Evolutionary conservation across 306 rosid genomes (phyloP).

Genomic region (Morella rubra): DNA sequence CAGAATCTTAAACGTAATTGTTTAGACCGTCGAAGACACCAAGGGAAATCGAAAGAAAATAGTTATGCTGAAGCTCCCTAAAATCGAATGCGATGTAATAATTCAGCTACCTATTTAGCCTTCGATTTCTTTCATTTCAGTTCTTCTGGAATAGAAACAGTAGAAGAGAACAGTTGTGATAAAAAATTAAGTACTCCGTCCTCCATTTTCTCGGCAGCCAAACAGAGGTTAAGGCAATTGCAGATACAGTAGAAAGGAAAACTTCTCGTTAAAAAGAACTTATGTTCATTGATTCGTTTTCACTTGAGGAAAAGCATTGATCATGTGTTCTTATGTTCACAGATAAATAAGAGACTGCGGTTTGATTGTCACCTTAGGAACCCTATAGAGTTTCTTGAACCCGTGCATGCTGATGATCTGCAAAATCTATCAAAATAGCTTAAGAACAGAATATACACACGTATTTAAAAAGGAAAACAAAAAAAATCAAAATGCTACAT

Average conservation of each 20-base stretch:
- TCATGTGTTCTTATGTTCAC: too few species aligned
- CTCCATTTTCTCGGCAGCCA: not conserved
- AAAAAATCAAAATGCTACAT: not conserved
- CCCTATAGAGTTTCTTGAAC: slow-evolving; percentile 52
- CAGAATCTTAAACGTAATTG: not conserved
- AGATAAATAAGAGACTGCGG: too few species aligned
- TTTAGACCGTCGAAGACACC: not conserved
- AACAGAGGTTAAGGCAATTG: slow-evolving; percentile 3
- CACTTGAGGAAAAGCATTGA: too few species aligned
- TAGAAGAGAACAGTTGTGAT: not conserved
- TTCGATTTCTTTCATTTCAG: not conserved
- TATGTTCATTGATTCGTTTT: too few species aligned
- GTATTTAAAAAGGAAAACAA: not conserved
- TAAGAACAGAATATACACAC: not conserved
- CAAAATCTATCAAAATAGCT: not conserved
- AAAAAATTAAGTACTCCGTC: not conserved
- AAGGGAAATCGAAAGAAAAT: not conserved
- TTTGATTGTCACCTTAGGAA: slow-evolving; percentile 48
- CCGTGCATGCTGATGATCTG: slow-evolving; percentile 74
- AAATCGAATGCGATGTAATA: not conserved
- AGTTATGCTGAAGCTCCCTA: too few species aligned
- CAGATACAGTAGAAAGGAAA: not conserved
- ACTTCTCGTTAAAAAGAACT: too few species aligned
- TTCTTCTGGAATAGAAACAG: not conserved
- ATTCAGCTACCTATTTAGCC: not conserved